These are phyloP conservation scores for Cutaneotrichosporon sp. DNA, from an alignment of 1,284 basidiomycete species.

Conservation along the genomic window DNA sequence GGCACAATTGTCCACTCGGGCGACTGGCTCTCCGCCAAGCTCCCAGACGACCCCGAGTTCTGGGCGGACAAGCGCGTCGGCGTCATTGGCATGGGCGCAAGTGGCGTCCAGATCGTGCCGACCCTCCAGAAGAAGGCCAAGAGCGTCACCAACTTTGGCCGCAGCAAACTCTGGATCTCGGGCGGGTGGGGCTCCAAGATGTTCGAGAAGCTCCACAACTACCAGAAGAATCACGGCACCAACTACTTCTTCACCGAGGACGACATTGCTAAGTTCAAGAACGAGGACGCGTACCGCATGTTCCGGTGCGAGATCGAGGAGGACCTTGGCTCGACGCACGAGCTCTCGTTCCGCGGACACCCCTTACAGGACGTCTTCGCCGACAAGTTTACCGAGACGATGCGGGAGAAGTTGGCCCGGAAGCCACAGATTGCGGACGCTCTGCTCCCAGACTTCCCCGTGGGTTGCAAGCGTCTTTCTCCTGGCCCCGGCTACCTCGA, in stretches of 20 bases:
- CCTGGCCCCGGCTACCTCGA: slow-evolving; percentile 49
- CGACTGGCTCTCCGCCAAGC: slow-evolving; percentile 19
- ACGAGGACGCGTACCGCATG: slow-evolving; percentile 26
- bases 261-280: slow-evolving; percentile 9
- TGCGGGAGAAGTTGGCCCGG: slow-evolving; percentile 22
- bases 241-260: slow-evolving; percentile 16
- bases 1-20: slow-evolving; percentile 36
- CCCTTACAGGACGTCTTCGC: slow-evolving; percentile 12
- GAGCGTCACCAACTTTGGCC: slow-evolving; percentile 34
- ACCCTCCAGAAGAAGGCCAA: slow-evolving; percentile 26
- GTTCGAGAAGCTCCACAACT: slow-evolving; percentile 13
- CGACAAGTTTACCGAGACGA: slow-evolving; percentile 24
- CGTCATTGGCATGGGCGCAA: slow-evolving; percentile 26
- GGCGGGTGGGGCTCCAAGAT: slow-evolving; percentile 28
- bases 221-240: background rate
- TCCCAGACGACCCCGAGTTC: slow-evolving; percentile 14
- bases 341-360: slow-evolving; percentile 11
- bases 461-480: slow-evolving; percentile 44
- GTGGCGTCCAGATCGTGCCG: slow-evolving; percentile 34
- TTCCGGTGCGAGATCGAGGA: slow-evolving; percentile 31
- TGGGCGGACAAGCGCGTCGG: slow-evolving; percentile 23
- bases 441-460: slow-evolving; percentile 30
- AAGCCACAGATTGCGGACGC: slow-evolving; percentile 26
- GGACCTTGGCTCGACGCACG: slow-evolving; percentile 19
- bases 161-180: slow-evolving; percentile 30